These are phyloP conservation scores for Pseudohalonectria lignicola DNA, from an alignment of 2,329 filamentous ascomycete genomes.

Conservation along the genomic window DNA sequence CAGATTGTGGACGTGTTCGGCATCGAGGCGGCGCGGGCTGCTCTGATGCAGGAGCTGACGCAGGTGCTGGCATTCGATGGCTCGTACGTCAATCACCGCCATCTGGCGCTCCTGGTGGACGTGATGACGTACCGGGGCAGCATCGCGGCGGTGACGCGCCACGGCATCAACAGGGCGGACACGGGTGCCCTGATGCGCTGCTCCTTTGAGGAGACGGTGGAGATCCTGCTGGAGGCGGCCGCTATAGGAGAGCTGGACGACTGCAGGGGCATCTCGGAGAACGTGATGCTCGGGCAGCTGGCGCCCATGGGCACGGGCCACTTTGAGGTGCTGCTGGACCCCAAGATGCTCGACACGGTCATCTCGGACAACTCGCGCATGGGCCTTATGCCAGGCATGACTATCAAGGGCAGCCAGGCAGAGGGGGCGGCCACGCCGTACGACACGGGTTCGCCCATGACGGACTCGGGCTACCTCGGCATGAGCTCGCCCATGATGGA, in stretches of 20 bases:
- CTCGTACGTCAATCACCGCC: slow-evolving; percentile 98
- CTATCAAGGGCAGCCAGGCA: slow-evolving; percentile 61
- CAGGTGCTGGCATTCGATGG: slow-evolving; percentile 95
- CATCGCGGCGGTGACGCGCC: slow-evolving; percentile 92
- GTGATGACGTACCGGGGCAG: slow-evolving; percentile 95
- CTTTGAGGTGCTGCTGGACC: slow-evolving; percentile 87
- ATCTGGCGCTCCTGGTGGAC: slow-evolving; percentile 88
- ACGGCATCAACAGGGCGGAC: slow-evolving; percentile 96
- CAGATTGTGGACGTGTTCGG: slow-evolving; percentile 92
- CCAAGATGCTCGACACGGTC: slow-evolving; percentile 89
- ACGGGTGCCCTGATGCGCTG: slow-evolving; percentile 98
- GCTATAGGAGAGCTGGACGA: slow-evolving; percentile 93
- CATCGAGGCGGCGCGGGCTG: slow-evolving; percentile 85
- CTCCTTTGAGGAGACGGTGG: slow-evolving; percentile 98
- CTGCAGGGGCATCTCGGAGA: slow-evolving; percentile 96
- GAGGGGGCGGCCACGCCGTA: slow-evolving; percentile 91
- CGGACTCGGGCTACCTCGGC: slow-evolving; percentile 51
- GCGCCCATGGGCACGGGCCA: slow-evolving; percentile 95
- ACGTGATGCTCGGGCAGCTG: slow-evolving; percentile 95
- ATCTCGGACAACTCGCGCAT: slow-evolving; percentile 85
- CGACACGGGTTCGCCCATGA: slow-evolving; percentile 73
- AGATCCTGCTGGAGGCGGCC: slow-evolving; percentile 92
- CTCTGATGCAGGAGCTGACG: slow-evolving; percentile 78
- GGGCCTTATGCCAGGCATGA: slow-evolving; percentile 70
- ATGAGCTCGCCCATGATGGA: slow-evolving; percentile 50